These are phyloP conservation scores for Zygotorulaspora danielsina DNA, from an alignment of 805 yeast genomes.

Conservation along the genomic window DNA sequence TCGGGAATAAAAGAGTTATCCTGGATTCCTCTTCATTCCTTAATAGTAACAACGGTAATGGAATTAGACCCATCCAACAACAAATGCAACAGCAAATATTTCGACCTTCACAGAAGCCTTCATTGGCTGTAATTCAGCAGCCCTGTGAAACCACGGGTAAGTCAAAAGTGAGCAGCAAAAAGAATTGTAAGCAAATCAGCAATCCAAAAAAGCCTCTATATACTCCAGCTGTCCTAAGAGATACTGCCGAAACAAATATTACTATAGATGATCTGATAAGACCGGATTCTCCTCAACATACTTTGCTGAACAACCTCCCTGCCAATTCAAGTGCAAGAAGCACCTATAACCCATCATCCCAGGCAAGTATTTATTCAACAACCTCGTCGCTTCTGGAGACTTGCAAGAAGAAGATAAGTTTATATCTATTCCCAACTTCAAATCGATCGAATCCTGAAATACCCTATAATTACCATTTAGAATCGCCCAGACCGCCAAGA, in stretches of 20 bases:
- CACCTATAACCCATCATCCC: slow-evolving; percentile 21
- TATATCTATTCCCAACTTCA: slow-evolving; percentile 16
- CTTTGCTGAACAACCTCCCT: slow-evolving; percentile 18
- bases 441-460: slow-evolving; percentile 5
- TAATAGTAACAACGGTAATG: slow-evolving; percentile 3
- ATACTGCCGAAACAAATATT: slow-evolving; percentile 42
- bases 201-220: slow-evolving; percentile 84
- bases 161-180: slow-evolving; percentile 13
- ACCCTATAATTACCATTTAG: slow-evolving; percentile 23
- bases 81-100: background rate
- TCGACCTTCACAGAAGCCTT: slow-evolving; percentile 11
- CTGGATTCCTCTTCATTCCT: slow-evolving; percentile 26
- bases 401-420: slow-evolving; percentile 15
- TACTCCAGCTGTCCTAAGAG: slow-evolving; percentile 81
- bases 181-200: slow-evolving; percentile 58
- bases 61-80: slow-evolving; percentile 1
- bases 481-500: slow-evolving; percentile 40
- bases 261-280: slow-evolving; percentile 40
- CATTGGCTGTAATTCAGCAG: slow-evolving; percentile 19
- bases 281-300: slow-evolving; percentile 23
- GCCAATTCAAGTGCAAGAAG: slow-evolving; percentile 6
- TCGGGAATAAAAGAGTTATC: slow-evolving; percentile 31
- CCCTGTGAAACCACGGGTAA: slow-evolving; percentile 8
- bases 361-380: slow-evolving; percentile 28
- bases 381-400: slow-evolving; percentile 20